Conservation (phyloP, 2,329 filamentous ascomycete genomes). For the Fusarium caatingaense region DNA sequence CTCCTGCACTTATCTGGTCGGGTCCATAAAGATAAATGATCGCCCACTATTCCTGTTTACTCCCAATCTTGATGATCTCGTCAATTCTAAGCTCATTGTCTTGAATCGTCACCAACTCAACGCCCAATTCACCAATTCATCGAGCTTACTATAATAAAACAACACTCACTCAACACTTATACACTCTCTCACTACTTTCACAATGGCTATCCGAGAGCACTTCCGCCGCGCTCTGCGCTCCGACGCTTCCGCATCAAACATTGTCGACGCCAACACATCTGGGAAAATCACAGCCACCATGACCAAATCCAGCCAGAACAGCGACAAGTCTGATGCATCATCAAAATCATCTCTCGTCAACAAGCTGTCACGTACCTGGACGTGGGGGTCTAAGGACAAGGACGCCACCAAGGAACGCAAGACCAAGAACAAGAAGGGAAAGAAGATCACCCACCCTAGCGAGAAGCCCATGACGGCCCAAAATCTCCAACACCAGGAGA, state of each 20-base stretch:
- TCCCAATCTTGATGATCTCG: constrained; percentile 16
- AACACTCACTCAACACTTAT: not conserved
- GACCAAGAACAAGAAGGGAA: constrained; percentile 46
- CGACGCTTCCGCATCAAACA: constrained; percentile 48
- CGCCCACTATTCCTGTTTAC: constrained; percentile 11
- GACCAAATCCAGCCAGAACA: constrained; percentile 47
- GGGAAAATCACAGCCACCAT: constrained; percentile 45
- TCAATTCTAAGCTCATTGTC: constrained; percentile 17
- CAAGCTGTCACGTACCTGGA: constrained; percentile 48
- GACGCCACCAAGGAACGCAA: constrained; percentile 48
- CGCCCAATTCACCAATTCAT: constrained; percentile 1
- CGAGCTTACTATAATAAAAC: constrained; percentile 9
- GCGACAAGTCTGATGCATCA: constrained; percentile 44
- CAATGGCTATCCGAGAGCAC: constrained; percentile 58
- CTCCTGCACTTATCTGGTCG: constrained; percentile 26
- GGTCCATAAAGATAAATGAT: constrained; percentile 28
- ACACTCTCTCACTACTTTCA: constrained; percentile 15
- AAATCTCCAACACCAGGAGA: constrained; percentile 61
- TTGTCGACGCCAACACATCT: constrained; percentile 48
- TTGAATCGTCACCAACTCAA: constrained; percentile 8
- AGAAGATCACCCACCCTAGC: constrained; percentile 53
- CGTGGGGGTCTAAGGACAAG: constrained; percentile 48
- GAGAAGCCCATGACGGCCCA: constrained; percentile 59
- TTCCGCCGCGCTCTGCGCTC: constrained; percentile 57
- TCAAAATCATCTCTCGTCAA: constrained; percentile 47